phyloP scores from a whole-genome alignment of 345 rosid species.

The Eucalyptus globulus region DNA sequence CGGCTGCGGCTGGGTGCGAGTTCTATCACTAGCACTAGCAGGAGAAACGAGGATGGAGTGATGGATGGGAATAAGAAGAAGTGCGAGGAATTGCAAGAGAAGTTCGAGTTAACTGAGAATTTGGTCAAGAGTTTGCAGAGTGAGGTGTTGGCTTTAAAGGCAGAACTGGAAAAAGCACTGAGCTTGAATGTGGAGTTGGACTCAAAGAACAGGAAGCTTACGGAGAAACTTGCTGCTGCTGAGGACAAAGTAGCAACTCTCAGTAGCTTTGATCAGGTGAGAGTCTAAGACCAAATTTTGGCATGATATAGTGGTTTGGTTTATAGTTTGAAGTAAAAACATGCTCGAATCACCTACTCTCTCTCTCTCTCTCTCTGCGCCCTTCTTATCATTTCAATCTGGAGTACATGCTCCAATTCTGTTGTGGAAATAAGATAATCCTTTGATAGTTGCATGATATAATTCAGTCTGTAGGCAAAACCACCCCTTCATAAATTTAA shows the following conservation, averaged over 20 bases:
- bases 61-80: constrained; percentile 11
- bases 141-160: constrained; percentile 36
- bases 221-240: constrained; percentile 51
- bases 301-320: neutral
- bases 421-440: neutral
- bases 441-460: neutral
- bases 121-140: constrained; percentile 49
- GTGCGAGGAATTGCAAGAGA: constrained; percentile 34
- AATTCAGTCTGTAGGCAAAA: neutral
- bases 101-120: constrained; percentile 29
- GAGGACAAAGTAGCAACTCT: constrained; percentile 47
- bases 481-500: neutral
- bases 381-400: neutral
- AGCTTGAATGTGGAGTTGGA: constrained; percentile 38
- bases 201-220: constrained; percentile 42
- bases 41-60: neutral
- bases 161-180: constrained; percentile 47
- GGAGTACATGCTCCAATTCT: neutral
- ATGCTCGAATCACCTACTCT: neutral
- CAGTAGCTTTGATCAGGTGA: constrained; percentile 26
- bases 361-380: neutral
- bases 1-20: constrained; percentile 4
- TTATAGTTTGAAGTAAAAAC: neutral
- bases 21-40: neutral
- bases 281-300: neutral